Conservation (phyloP, 805 yeast genomes). For the Myxozyma vanderwaltii region DNA sequence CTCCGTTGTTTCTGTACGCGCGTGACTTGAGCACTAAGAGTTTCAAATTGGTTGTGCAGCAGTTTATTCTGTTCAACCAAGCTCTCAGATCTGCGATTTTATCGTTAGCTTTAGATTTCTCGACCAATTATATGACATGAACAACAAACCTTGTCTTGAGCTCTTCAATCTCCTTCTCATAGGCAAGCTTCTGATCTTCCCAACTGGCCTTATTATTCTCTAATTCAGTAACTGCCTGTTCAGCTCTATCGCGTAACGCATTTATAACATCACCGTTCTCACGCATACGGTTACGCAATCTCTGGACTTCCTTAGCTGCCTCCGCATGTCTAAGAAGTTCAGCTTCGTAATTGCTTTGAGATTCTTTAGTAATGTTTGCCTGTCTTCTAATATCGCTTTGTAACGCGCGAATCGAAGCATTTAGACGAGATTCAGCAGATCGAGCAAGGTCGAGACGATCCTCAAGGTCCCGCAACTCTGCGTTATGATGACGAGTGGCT, state of each 20-base stretch:
- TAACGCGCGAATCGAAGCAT: conserved; percentile 40
- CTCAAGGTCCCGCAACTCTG: conserved; percentile 35
- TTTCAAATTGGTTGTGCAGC: conserved; percentile 67
- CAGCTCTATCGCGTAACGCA: conserved; percentile 39
- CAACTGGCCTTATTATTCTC: conserved; percentile 49
- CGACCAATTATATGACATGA: background rate
- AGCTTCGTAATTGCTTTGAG: conserved; percentile 57
- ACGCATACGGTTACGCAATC: conserved; percentile 45
- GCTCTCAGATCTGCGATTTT: conserved; percentile 48
- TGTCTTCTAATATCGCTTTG: conserved; percentile 50
- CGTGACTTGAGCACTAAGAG: conserved; percentile 34
- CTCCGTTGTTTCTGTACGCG: conserved; percentile 17
- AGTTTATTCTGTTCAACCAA: conserved; percentile 68
- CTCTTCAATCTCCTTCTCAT: conserved; percentile 53
- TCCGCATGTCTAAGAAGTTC: conserved; percentile 59
- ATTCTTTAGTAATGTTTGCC: conserved; percentile 49
- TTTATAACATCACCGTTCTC: conserved; percentile 40
- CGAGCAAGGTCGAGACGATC: conserved; percentile 37
- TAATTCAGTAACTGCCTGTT: conserved; percentile 43
- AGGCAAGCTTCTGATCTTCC: conserved; percentile 48
- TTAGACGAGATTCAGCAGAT: conserved; percentile 39
- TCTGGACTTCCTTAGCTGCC: conserved; percentile 48
- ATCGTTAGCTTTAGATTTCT: background rate
- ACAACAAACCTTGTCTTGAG: conserved; percentile 45
- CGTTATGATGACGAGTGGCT: conserved; percentile 33